phyloP scores from a whole-genome alignment of 305 asterid genomes.

The Striga hermonthica region DNA sequence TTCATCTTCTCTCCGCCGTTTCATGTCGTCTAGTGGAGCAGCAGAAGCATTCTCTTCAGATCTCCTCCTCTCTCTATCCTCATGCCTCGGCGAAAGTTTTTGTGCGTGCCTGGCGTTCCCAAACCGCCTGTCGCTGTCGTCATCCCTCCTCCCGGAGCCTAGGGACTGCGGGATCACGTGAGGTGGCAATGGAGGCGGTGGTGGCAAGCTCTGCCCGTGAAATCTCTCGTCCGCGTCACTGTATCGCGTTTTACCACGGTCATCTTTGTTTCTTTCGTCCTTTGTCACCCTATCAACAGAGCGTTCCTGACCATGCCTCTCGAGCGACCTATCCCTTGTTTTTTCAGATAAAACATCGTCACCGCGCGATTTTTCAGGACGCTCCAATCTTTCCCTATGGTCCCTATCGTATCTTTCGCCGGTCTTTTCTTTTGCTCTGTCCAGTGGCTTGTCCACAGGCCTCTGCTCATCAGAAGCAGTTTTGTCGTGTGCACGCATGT shows the following conservation, averaged over 20 bases:
- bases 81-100: conserved; percentile 94
- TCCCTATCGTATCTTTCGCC: conserved; percentile 86
- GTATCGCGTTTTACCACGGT: conserved; percentile 64
- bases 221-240: conserved; percentile 73
- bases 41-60: conserved; percentile 78
- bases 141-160: conserved; percentile 72
- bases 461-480: conserved; percentile 65
- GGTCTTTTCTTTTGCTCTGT: conserved; percentile 78
- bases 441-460: conserved; percentile 57
- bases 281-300: conserved; percentile 76
- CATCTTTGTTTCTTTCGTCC: conserved; percentile 80
- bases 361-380: conserved; percentile 73
- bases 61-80: conserved; percentile 86
- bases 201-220: conserved; percentile 83
- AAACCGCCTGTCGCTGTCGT: conserved; percentile 85
- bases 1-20: conserved; percentile 93
- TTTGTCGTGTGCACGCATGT: conserved; percentile 55
- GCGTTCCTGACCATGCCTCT: conserved; percentile 85
- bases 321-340: conserved; percentile 79
- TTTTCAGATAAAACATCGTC: conserved; percentile 76
- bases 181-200: conserved; percentile 99
- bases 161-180: conserved; percentile 80
- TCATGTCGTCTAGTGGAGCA: conserved; percentile 68
- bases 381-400: conserved; percentile 67
- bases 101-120: conserved; percentile 76